phyloP scores from a whole-genome alignment of 1,284 basidiomycete species.

The Singerocomus inundabilis region DNA sequence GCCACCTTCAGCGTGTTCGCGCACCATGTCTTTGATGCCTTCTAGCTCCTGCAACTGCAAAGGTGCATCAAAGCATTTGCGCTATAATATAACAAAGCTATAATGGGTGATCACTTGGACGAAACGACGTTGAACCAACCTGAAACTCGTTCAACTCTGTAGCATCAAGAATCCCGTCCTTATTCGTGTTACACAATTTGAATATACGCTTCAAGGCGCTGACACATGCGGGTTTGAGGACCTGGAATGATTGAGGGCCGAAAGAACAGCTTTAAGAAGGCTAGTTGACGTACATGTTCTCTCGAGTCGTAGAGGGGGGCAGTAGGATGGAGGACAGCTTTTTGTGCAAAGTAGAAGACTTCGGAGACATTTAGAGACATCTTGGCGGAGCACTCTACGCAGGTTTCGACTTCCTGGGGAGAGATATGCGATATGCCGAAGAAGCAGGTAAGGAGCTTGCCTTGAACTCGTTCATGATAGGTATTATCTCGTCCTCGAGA shows the following conservation, averaged over 20 bases:
- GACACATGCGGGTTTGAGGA: slow-evolving; percentile 91
- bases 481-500: slow-evolving; percentile 90
- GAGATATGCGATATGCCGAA: slow-evolving; percentile 9
- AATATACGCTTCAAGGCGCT: slow-evolving; percentile 92
- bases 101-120: not conserved
- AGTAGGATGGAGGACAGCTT: slow-evolving; percentile 95
- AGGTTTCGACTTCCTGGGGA: slow-evolving; percentile 91
- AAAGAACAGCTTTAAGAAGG: slow-evolving; percentile 6
- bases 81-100: slow-evolving; percentile 40
- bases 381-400: slow-evolving; percentile 94
- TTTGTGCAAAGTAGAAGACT: slow-evolving; percentile 99
- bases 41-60: slow-evolving; percentile 92
- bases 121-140: slow-evolving; percentile 42
- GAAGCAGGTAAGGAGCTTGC: slow-evolving; percentile 39
- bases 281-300: slow-evolving; percentile 66
- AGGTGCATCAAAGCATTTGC: slow-evolving; percentile 94
- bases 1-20: slow-evolving; percentile 67
- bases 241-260: slow-evolving; percentile 42
- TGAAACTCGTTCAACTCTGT: slow-evolving; percentile 97
- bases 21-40: slow-evolving; percentile 85
- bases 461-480: slow-evolving; percentile 98
- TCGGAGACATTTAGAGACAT: slow-evolving; percentile 92
- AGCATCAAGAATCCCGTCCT: slow-evolving; percentile 89
- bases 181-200: slow-evolving; percentile 92
- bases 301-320: slow-evolving; percentile 96